These are phyloP conservation scores for Colletotrichum viniferum DNA, from an alignment of 2,329 filamentous ascomycete genomes.

Conservation along the genomic window DNA sequence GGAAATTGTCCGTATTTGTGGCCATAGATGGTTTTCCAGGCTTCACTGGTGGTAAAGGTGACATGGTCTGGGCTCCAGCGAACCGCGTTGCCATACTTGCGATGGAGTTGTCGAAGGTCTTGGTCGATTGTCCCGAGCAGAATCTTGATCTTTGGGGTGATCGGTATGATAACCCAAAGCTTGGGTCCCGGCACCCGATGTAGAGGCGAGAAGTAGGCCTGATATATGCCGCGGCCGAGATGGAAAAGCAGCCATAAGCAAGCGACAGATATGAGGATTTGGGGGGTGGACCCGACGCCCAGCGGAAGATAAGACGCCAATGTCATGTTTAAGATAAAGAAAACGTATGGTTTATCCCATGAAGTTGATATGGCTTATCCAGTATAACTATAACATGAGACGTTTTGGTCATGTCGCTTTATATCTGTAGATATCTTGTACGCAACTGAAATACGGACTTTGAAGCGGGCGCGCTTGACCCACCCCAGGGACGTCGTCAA, in stretches of 20 bases:
- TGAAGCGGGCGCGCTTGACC: neutral
- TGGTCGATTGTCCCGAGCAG: neutral
- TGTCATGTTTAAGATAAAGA: neutral
- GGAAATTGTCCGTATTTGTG: neutral
- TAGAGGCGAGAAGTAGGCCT: neutral
- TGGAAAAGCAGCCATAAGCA: neutral
- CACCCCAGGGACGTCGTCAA: neutral
- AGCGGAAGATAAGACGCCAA: neutral
- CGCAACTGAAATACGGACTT: neutral
- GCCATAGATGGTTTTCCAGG: slow-evolving; percentile 41
- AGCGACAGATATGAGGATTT: neutral
- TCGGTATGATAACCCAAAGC: neutral
- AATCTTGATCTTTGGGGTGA: neutral
- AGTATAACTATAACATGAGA: neutral
- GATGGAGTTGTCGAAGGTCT: slow-evolving; percentile 34
- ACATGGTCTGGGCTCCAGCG: slow-evolving; percentile 50
- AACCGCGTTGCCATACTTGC: slow-evolving; percentile 46
- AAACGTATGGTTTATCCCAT: neutral
- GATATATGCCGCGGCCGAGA: neutral
- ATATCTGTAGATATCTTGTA: neutral
- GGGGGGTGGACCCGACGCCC: neutral
- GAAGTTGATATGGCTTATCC: neutral
- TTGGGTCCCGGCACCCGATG: neutral
- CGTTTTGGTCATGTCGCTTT: neutral
- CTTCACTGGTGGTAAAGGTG: slow-evolving; percentile 39